Evolutionary conservation across 2,329 filamentous ascomycete genomes (phyloP).

Genomic region (Onygena corvina): DNA sequence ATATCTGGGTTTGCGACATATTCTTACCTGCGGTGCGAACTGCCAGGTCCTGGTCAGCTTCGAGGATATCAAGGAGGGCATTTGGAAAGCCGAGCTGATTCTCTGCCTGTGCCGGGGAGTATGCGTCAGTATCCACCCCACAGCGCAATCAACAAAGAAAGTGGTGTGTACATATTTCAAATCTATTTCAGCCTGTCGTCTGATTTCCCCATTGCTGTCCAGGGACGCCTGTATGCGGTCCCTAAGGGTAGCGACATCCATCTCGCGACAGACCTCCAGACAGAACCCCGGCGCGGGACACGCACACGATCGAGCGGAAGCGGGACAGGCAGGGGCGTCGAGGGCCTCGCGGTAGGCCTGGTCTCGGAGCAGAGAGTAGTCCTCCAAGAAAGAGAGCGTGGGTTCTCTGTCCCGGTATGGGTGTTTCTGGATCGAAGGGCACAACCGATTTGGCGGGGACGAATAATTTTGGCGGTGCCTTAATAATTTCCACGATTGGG

Average conservation of each 20-base stretch:
- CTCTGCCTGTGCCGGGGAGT: constrained; percentile 54
- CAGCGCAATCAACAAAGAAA: background rate
- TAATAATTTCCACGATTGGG: background rate
- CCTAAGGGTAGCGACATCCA: constrained; percentile 51
- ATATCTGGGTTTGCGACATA: constrained; percentile 17
- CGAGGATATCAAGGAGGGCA: constrained; percentile 78
- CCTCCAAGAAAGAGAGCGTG: background rate
- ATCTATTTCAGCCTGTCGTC: constrained; percentile 52
- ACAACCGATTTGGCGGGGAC: constrained; percentile 7
- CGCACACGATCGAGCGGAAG: background rate
- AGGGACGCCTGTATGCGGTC: constrained; percentile 54
- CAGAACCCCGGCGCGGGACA: constrained; percentile 9
- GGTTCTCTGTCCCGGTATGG: background rate
- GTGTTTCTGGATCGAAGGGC: background rate
- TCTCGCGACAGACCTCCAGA: constrained; percentile 27
- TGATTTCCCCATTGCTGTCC: constrained; percentile 49
- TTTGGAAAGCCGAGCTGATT: constrained; percentile 80
- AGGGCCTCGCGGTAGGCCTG: constrained; percentile 3
- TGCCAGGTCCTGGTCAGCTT: constrained; percentile 72
- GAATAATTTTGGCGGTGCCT: constrained; percentile 8
- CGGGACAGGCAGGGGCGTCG: background rate
- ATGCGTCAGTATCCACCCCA: background rate
- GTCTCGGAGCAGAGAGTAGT: background rate
- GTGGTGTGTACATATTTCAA: constrained; percentile 47
- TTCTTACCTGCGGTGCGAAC: constrained; percentile 77